Evolutionary conservation across 2,329 filamentous ascomycete genomes (phyloP).

Genomic region (Calonectria montana): DNA sequence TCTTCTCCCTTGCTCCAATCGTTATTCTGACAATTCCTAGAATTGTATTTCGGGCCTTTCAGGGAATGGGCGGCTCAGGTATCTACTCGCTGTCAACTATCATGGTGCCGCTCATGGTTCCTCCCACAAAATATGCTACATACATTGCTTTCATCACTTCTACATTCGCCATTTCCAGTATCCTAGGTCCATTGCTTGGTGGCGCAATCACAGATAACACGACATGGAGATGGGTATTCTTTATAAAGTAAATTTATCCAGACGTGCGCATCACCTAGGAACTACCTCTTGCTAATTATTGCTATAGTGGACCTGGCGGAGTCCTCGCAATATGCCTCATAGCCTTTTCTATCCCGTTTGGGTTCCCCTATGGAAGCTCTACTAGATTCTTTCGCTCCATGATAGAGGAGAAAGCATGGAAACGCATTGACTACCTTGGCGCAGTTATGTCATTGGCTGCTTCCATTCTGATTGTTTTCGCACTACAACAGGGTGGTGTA

Average conservation of each 20-base stretch:
- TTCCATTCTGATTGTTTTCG: constrained; percentile 58
- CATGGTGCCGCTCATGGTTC: constrained; percentile 26
- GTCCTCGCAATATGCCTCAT: constrained; percentile 16
- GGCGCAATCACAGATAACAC: constrained; percentile 4
- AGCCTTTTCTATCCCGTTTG: constrained; percentile 9
- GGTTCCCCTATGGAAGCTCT: not conserved
- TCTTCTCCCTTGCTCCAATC: rapidly evolving
- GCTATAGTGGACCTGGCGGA: not conserved
- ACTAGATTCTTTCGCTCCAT: not conserved
- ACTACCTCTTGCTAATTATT: not conserved
- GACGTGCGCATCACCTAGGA: no score
- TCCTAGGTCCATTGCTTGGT: constrained; percentile 9
- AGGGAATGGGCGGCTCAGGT: constrained; percentile 30
- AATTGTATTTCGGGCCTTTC: constrained; percentile 31
- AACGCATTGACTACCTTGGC: constrained; percentile 32
- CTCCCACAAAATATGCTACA: constrained; percentile 22
- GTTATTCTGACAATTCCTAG: not conserved
- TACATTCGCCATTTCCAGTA: constrained; percentile 7
- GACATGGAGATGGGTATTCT: constrained; percentile 15
- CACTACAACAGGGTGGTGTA: constrained; percentile 56
- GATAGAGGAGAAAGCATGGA: constrained; percentile 7
- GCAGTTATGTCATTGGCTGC: constrained; percentile 50
- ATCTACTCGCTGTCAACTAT: constrained; percentile 29
- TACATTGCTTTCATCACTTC: constrained; percentile 31
- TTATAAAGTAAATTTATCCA: constrained; percentile 39